Conservation (phyloP, 2,329 filamentous ascomycete genomes). For the Fusarium sp. region DNA sequence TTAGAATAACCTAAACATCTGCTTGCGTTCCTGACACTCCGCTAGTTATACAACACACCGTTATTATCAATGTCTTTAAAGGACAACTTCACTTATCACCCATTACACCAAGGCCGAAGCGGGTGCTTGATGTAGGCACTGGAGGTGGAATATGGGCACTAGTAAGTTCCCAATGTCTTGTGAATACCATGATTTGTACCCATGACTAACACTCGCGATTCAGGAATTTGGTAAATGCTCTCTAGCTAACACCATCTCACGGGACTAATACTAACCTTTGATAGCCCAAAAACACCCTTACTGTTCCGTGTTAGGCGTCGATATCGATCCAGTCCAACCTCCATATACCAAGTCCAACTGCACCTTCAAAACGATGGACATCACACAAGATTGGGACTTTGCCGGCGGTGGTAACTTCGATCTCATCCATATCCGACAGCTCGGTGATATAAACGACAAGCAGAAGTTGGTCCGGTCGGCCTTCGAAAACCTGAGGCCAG, state of each 20-base stretch:
- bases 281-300: constrained; percentile 39
- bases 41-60: constrained; percentile 40
- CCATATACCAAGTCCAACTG: constrained; percentile 38
- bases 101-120: constrained; percentile 28
- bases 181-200: background rate
- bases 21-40: constrained; percentile 22
- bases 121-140: constrained; percentile 41
- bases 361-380: constrained; percentile 33
- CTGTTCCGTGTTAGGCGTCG: constrained; percentile 40
- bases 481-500: constrained; percentile 40
- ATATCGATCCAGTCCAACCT: constrained; percentile 37
- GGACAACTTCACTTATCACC: constrained; percentile 41
- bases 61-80: constrained; percentile 41
- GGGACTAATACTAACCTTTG: too few relatives aligned
- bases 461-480: constrained; percentile 27
- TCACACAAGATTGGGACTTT: constrained; percentile 41
- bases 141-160: constrained; percentile 40
- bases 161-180: constrained; percentile 10
- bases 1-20: background rate
- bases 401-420: constrained; percentile 29
- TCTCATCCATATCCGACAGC: constrained; percentile 37
- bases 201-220: constrained; percentile 5
- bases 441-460: constrained; percentile 38
- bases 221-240: constrained; percentile 39
- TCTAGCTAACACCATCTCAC: too few relatives aligned